A percentile compares a stretch with the other conserved stretches of the same genome.
phyloP scores from a whole-genome alignment of 371 early-diverging fungal genomes.

The Rhizopus delemar region DNA sequence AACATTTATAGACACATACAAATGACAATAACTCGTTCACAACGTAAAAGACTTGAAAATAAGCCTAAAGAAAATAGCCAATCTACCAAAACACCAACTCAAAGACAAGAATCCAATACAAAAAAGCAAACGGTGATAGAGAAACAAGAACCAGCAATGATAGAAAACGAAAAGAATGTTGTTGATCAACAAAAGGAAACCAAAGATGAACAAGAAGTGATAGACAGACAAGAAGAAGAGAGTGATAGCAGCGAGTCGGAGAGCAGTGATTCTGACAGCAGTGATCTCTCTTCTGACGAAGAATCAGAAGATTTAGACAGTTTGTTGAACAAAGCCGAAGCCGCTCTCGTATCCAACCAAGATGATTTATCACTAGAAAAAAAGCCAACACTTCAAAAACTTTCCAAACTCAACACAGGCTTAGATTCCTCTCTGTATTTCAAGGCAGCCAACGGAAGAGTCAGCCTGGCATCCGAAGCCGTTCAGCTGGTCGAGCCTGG shows the following conservation, averaged over 20 bases:
- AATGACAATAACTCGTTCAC: slow-evolving; percentile 28
- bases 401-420: slow-evolving; percentile 48
- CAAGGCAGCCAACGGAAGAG: slow-evolving; percentile 14
- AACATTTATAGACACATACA: not conserved
- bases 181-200: not conserved
- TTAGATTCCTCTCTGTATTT: slow-evolving; percentile 39
- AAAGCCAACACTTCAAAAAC: slow-evolving; percentile 13
- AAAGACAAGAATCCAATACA: not conserved
- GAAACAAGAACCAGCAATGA: not conserved
- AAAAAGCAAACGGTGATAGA: not conserved
- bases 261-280: not conserved
- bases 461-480: slow-evolving; percentile 23
- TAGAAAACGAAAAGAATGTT: not conserved
- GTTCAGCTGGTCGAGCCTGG: slow-evolving; percentile 21
- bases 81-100: not conserved
- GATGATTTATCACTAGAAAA: slow-evolving; percentile 22
- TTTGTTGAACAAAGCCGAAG: slow-evolving; percentile 51
- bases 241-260: not conserved
- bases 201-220: slow-evolving; percentile 7
- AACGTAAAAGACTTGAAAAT: slow-evolving; percentile 21
- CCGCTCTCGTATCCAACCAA: slow-evolving; percentile 39
- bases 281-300: not conserved
- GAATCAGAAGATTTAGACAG: slow-evolving; percentile 45
- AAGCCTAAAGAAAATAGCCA: not conserved
- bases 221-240: slow-evolving; percentile 5